phyloP scores from a whole-genome alignment of 2,329 filamentous ascomycete species.

The Ophiocordyceps sinensis region DNA sequence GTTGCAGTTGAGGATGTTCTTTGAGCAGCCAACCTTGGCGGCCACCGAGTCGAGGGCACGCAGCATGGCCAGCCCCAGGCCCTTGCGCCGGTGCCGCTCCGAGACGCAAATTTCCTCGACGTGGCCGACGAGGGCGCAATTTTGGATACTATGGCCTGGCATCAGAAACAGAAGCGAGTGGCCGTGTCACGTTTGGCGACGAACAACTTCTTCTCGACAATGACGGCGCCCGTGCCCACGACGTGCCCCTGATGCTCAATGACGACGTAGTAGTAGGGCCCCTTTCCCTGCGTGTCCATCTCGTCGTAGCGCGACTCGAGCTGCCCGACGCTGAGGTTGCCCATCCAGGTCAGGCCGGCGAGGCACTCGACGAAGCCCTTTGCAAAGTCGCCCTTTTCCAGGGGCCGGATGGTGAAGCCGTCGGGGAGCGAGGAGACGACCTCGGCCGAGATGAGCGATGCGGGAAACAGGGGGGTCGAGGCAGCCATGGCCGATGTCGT shows the following conservation, averaged over 20 bases:
- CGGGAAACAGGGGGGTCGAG: slow-evolving; percentile 40
- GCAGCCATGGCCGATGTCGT: slow-evolving; percentile 4
- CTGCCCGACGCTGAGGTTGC: slow-evolving; percentile 49
- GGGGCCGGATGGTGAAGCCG: slow-evolving; percentile 56
- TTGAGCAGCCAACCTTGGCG: slow-evolving; percentile 62
- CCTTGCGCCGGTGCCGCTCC: slow-evolving; percentile 69
- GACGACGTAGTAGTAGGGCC: slow-evolving; percentile 56
- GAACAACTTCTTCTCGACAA: slow-evolving; percentile 69
- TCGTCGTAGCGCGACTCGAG: slow-evolving; percentile 59
- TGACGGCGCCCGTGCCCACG: slow-evolving; percentile 60
- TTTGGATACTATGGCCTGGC: slow-evolving; percentile 39
- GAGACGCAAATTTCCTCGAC: slow-evolving; percentile 76
- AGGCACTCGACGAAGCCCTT: slow-evolving; percentile 64
- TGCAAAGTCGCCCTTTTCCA: slow-evolving; percentile 52
- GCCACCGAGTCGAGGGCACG: slow-evolving; percentile 63
- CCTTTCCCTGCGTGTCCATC: slow-evolving; percentile 18
- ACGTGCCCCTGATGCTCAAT: slow-evolving; percentile 49
- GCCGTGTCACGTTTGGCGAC: slow-evolving; percentile 7
- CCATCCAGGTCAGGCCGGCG: slow-evolving; percentile 62
- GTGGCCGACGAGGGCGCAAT: slow-evolving; percentile 56
- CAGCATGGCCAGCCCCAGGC: slow-evolving; percentile 61
- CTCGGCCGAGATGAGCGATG: slow-evolving; percentile 49
- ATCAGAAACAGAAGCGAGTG: neutral
- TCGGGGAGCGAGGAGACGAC: slow-evolving; percentile 47
- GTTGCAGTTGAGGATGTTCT: slow-evolving; percentile 67